Evolutionary conservation across 2,329 filamentous ascomycete species (phyloP), one percentile per base, ranked within the genome.

Genomic region (Ustulina deusta): DNA sequence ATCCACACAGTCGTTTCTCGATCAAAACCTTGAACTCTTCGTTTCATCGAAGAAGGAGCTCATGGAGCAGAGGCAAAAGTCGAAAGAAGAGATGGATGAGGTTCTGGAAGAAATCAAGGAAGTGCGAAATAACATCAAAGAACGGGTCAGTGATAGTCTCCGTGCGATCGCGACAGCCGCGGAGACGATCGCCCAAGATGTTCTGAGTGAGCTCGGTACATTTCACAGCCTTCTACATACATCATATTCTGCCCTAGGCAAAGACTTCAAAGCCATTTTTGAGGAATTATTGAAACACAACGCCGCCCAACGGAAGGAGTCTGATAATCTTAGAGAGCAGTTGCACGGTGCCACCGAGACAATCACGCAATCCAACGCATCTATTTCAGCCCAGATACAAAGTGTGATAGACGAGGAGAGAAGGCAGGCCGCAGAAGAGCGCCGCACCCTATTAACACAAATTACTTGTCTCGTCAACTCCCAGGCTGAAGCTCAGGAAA

Each of bases 41-140:
- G 85, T 89, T 44, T 83, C 85, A 20, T 92, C 91, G 0, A 90
- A 91, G 78, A 83, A 84, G 58, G 87, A 91, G 72, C 86, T 97
- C 17, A 85, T 91, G 29, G 83, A 87, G 48, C 90, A 92, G 74
- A 91, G 90, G 63, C 83, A 86, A 27, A 84, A 86, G 69, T 91
- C 93, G 2, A 93, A 91, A 74, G 89, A 94, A 55, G 91, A 94
- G 64, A 94, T 97, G 92, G 94, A 97, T 74, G 84, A 88, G n/a
- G 91, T 97, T 1, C 85, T 99, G 10, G 93, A 96, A 74, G 95
- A 97, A 77, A 97, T 98, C 78, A 94, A 94, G 77, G 89, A 88
- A n/a, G 85, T 98, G 27, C 89, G 95, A 25, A 92, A 97, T 78
- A 90, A 93, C 61, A 93, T 98, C 59, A 97, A 97, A 83, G 84